Base-by-base conservation (phyloP, 148 eudicot genomes). In the Gaultheria prostrata region DNA sequence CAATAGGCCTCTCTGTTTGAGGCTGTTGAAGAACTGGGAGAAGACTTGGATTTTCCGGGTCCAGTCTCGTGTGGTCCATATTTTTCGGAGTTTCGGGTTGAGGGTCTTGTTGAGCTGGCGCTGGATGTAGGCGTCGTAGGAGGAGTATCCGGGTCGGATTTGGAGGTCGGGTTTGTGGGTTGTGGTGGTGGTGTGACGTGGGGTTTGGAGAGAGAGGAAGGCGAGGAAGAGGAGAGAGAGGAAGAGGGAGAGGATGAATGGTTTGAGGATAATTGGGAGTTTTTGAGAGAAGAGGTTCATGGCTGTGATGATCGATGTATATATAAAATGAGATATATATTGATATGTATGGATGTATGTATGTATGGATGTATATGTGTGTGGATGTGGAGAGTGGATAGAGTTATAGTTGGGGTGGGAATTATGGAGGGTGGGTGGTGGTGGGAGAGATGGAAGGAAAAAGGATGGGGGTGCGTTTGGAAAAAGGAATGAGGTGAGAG, bases 1-100 rank as follows among this genome's bases (percentile, higher is more conserved):
- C 1, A 95, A 28, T 9, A 94, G 79, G 0, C 78, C 67, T 6
- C 78, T 6, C 9, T 82, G 13, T 39, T 88, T 86, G 1, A 94
- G 75, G 17, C 78, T 88, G 0, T 80, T 30, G 85, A 94, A 96
- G 86, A 96, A 96, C 0, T 39, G 6, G 65, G 93, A 33, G 86
- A 96, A 94, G 13, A 94, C 98, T 6, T 57, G 83, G 76, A 94
- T 88, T 67, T 94, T 96, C 0, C 98, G 91, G 79, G 89, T 91
- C 98, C 98, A 96, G 56, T 96, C 98, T 0, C 98, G 92, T 63
- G 98, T 94, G 3, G 86, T 91, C 98, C 98, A 96, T 39, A 94
- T 78, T 61, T 90, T 78, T 0, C 98, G 91, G 83, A 96, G 94
- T 20, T 89, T 91, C 0, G 97, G 98, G 85, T 94, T 90, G 72